phyloP scores from a whole-genome alignment of 2,329 filamentous ascomycete genomes.

The Diplodia seriata region DNA sequence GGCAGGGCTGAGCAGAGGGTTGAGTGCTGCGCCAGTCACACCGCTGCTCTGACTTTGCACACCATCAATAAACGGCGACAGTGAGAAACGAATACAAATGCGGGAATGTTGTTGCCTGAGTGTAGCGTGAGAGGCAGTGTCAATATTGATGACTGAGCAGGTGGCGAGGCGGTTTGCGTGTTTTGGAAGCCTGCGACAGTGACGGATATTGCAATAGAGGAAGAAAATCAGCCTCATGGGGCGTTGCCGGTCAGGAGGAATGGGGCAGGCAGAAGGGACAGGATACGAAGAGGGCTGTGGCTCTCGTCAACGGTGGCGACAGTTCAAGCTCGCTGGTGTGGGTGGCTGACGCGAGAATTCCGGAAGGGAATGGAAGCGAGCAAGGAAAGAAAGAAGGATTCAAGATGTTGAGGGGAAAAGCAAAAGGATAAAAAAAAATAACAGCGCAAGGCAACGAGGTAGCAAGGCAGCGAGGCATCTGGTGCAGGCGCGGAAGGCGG shows the following conservation, averaged over 20 bases:
- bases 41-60: slow-evolving; percentile 7
- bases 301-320: neutral
- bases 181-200: slow-evolving; percentile 9
- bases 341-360: slow-evolving; percentile 21
- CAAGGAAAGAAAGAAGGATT: neutral
- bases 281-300: slow-evolving; percentile 7
- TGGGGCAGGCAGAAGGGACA: neutral
- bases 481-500: neutral
- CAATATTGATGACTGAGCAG: slow-evolving; percentile 10
- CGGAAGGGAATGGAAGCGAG: neutral
- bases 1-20: neutral
- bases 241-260: neutral
- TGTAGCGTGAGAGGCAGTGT: neutral
- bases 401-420: neutral
- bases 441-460: neutral
- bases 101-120: neutral
- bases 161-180: slow-evolving; percentile 1
- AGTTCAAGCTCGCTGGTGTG: neutral
- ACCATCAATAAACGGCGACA: neutral
- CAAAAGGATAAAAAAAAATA: neutral
- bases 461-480: neutral
- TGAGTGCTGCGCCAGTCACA: neutral
- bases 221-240: neutral
- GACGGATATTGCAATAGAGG: too few relatives aligned
- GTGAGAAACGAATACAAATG: neutral